These are phyloP conservation scores for Kwoniella newhampshirensis DNA, from an alignment of 768 basidiomycete genomes.

Conservation along the genomic window DNA sequence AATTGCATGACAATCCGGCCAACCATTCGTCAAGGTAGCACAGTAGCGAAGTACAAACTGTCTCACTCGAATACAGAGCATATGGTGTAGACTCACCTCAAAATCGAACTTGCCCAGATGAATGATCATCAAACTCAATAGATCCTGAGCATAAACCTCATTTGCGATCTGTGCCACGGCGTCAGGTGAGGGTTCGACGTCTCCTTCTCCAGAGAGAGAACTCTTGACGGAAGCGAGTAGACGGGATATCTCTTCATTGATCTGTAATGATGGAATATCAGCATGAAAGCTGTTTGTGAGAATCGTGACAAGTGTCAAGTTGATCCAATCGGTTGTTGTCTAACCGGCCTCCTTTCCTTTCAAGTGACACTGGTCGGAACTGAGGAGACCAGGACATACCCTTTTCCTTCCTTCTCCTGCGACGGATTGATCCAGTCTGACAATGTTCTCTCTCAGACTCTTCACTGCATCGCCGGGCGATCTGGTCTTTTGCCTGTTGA, in stretches of 20 bases:
- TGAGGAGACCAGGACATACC: conserved; percentile 7
- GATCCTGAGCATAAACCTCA: conserved; percentile 88
- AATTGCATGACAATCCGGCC: neutral
- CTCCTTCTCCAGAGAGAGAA: conserved; percentile 32
- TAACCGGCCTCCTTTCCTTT: neutral
- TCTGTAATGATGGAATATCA: conserved; percentile 14
- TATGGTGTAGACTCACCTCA: conserved; percentile 63
- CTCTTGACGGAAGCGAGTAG: conserved; percentile 29
- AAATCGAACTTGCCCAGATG: conserved; percentile 88
- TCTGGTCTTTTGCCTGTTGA: conserved; percentile 39
- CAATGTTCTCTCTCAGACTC: conserved; percentile 35
- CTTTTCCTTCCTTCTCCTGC: conserved; percentile 33
- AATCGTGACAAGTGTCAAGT: neutral
- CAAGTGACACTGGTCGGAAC: neutral
- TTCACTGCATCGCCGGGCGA: conserved; percentile 39
- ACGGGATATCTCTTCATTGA: conserved; percentile 38
- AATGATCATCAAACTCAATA: conserved; percentile 75
- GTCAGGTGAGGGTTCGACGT: conserved; percentile 65
- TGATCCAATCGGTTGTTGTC: neutral
- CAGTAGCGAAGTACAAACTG: neutral
- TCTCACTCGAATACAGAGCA: neutral
- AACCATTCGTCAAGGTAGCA: neutral
- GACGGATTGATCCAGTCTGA: conserved; percentile 30
- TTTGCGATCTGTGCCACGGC: conserved; percentile 91
- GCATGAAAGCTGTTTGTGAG: neutral